phyloP scores from a whole-genome alignment of 2,329 filamentous ascomycete species.

The Aspergillus luchuensis region DNA sequence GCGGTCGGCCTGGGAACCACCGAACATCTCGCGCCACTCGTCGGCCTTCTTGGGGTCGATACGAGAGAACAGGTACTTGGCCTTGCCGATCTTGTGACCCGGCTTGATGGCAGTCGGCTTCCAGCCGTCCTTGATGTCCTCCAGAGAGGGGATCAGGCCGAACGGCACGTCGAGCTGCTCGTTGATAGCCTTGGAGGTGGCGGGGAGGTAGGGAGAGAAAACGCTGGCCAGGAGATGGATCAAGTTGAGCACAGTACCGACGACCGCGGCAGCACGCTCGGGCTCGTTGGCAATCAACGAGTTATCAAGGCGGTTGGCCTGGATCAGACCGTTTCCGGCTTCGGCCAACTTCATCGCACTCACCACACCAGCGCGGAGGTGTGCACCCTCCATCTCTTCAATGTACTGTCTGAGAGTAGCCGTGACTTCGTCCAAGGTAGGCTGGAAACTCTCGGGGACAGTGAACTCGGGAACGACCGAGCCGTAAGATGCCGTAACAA shows the following conservation, averaged over 20 bases:
- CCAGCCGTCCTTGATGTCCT: conserved; percentile 61
- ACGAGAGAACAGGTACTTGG: conserved; percentile 76
- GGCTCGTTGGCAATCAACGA: conserved; percentile 61
- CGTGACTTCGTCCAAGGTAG: conserved; percentile 51
- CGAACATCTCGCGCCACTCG: conserved; percentile 78
- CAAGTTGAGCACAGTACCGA: conserved; percentile 81
- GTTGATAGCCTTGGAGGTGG: conserved; percentile 73
- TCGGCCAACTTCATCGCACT: conserved; percentile 61
- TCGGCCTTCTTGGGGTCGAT: conserved; percentile 81
- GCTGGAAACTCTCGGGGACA: conserved; percentile 44
- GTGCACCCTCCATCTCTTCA: conserved; percentile 60
- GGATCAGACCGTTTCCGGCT: conserved; percentile 61
- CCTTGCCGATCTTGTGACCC: conserved; percentile 79
- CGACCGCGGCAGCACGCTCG: conserved; percentile 61
- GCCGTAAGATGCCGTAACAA: conserved; percentile 70
- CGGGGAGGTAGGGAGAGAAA: conserved; percentile 81
- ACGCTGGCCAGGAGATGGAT: conserved; percentile 79
- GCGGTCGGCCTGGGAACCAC: conserved; percentile 66
- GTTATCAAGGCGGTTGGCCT: conserved; percentile 65
- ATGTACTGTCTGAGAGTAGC: conserved; percentile 58
- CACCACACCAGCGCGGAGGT: conserved; percentile 58
- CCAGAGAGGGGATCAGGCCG: conserved; percentile 60
- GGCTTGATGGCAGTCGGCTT: conserved; percentile 60
- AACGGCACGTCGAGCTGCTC: conserved; percentile 68
- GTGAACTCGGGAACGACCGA: conserved; percentile 46